A percentile compares a stretch with the other conserved stretches of the same genome.
Evolutionary conservation across 208 protist genomes (phyloP).

Genomic region (Leishmania turanica): DNA sequence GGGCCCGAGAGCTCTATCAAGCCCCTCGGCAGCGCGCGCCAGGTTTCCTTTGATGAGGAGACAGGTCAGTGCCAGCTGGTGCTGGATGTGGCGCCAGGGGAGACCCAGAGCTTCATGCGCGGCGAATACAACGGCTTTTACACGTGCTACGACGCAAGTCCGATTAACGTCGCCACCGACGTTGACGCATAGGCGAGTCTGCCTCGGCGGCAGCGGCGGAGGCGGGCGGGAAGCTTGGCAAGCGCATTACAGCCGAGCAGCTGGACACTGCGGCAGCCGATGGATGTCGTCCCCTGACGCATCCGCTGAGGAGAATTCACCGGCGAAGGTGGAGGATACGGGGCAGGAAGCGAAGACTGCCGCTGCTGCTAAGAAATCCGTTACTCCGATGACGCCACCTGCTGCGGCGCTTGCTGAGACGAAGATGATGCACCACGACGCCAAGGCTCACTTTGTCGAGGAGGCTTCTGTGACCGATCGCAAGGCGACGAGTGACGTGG

Average conservation of each 20-base stretch:
- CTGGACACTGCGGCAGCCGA: constrained; percentile 1
- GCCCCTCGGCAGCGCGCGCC: constrained; percentile 44
- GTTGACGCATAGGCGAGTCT: not conserved
- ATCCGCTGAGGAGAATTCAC: not conserved
- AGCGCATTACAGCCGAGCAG: constrained; percentile 5
- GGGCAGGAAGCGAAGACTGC: not conserved
- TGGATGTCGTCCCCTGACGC: constrained; percentile 1
- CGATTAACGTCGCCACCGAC: not conserved
- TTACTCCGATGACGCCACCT: not conserved
- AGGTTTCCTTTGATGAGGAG: constrained; percentile 37
- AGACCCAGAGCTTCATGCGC: constrained; percentile 70
- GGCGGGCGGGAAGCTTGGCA: not conserved
- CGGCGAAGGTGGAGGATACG: not conserved
- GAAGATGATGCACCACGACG: not conserved
- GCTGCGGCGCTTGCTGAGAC: not conserved
- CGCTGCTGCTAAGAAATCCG: not conserved
- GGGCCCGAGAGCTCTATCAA: constrained; percentile 57
- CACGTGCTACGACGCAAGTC: constrained; percentile 50
- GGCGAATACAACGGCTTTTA: constrained; percentile 79
- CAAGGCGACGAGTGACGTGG: constrained; percentile 6
- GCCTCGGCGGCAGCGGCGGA: not conserved
- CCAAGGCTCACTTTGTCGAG: constrained; percentile 14
- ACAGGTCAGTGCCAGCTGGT: constrained; percentile 52
- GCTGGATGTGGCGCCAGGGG: constrained; percentile 47
- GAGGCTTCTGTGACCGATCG: constrained; percentile 4